Evolutionary conservation across 192 early-diverging fungal species (phyloP).

Genomic region (Tieghemiomyces parasiticus): DNA sequence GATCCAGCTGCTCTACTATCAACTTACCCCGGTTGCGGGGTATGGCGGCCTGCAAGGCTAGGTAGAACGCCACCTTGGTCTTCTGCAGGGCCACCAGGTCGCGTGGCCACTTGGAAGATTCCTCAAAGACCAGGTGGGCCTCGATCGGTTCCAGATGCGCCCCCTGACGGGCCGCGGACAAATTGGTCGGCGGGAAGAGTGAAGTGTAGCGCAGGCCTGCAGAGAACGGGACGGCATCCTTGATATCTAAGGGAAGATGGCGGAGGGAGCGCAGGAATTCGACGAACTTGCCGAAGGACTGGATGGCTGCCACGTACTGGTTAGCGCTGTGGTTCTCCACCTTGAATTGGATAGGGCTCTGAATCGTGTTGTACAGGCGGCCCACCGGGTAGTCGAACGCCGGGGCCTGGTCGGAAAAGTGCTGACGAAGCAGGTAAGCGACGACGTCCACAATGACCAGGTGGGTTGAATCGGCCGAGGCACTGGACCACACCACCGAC

Average conservation of each 20-base stretch:
- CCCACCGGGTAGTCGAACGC: neutral
- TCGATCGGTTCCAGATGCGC: slow-evolving; percentile 53
- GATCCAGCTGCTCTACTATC: slow-evolving; percentile 27
- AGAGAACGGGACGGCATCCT: slow-evolving; percentile 36
- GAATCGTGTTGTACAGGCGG: neutral
- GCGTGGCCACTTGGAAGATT: slow-evolving; percentile 76
- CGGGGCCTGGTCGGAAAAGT: slow-evolving; percentile 36
- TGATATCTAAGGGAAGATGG: slow-evolving; percentile 48
- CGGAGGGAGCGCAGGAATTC: slow-evolving; percentile 45
- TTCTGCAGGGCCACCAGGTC: slow-evolving; percentile 75
- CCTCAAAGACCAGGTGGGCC: slow-evolving; percentile 70
- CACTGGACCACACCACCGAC: slow-evolving; percentile 68
- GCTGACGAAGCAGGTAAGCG: slow-evolving; percentile 54
- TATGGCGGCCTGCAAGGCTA: slow-evolving; percentile 35
- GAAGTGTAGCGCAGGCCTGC: slow-evolving; percentile 54
- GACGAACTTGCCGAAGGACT: slow-evolving; percentile 47
- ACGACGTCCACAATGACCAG: slow-evolving; percentile 71
- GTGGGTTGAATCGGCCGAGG: slow-evolving; percentile 41
- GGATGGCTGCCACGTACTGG: slow-evolving; percentile 43
- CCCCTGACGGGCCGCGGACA: slow-evolving; percentile 20
- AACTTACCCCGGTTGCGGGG: slow-evolving; percentile 16
- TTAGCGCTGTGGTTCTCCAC: neutral
- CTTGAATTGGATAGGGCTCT: neutral
- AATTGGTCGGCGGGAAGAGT: slow-evolving; percentile 57
- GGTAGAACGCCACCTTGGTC: slow-evolving; percentile 77